These are phyloP conservation scores for Tilletia caries DNA, from an alignment of 1,284 basidiomycete species.

Conservation along the genomic window DNA sequence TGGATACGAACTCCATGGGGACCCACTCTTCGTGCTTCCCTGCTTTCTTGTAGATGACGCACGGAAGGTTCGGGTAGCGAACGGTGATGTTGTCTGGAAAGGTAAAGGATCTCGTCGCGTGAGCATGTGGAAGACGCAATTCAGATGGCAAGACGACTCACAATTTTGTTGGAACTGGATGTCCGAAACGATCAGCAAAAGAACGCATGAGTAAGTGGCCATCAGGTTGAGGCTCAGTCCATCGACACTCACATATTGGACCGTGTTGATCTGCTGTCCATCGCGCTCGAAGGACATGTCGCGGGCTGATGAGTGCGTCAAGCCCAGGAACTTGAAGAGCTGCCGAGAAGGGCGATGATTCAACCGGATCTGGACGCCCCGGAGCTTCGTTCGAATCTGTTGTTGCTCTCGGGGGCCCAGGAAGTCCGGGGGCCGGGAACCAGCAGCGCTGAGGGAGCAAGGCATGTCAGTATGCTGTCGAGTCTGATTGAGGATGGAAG, in stretches of 20 bases:
- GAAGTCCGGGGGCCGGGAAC: neutral
- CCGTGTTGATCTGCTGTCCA: conserved; percentile 7
- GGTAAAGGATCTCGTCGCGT: neutral
- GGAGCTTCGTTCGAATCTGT: conserved; percentile 32
- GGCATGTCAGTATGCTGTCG: conserved; percentile 13
- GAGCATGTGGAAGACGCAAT: neutral
- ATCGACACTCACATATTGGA: conserved; percentile 3
- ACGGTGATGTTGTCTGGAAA: conserved; percentile 28
- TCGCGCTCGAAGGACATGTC: neutral
- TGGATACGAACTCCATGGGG: conserved; percentile 31
- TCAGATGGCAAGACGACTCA: neutral
- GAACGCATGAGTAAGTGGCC: too few relatives aligned
- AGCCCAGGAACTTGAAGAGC: conserved; percentile 26
- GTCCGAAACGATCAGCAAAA: too few relatives aligned
- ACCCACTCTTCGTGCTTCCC: conserved; percentile 26
- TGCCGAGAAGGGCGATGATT: conserved; percentile 34
- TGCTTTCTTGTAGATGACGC: conserved; percentile 20
- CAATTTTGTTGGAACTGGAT: conserved; percentile 21
- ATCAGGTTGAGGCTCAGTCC: too few relatives aligned
- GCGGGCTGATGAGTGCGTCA: neutral
- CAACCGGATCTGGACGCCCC: conserved; percentile 26
- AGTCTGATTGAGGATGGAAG: neutral
- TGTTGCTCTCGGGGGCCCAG: conserved; percentile 25
- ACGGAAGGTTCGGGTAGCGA: conserved; percentile 29
- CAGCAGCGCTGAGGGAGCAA: neutral